Evolutionary conservation across 2,329 filamentous ascomycete genomes (phyloP).

Genomic region (Cercospora sesami): DNA sequence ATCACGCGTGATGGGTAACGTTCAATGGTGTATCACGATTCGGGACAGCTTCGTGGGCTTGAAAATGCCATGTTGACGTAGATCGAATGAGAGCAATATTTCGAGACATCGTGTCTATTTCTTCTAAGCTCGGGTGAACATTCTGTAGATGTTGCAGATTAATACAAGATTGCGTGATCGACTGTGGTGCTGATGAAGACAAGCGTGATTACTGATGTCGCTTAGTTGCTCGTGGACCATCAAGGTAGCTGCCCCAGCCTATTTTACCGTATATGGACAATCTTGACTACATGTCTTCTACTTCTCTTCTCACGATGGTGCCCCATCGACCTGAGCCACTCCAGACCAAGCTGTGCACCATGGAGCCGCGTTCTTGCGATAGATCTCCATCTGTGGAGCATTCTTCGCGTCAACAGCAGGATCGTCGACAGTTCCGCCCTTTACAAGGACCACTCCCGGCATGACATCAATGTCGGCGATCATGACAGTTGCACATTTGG

Average conservation of each 20-base stretch:
- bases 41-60: not conserved
- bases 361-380: slow-evolving; percentile 33
- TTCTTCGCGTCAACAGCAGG: slow-evolving; percentile 26
- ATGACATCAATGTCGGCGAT: slow-evolving; percentile 31
- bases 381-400: slow-evolving; percentile 35
- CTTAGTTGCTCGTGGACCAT: not conserved
- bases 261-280: not conserved
- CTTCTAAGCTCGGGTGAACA: not conserved
- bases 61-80: not conserved
- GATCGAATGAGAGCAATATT: not conserved
- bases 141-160: not conserved
- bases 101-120: not conserved
- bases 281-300: not conserved
- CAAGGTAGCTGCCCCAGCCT: not conserved
- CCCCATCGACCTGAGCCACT: slow-evolving; percentile 32
- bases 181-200: not conserved
- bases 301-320: slow-evolving; percentile 8
- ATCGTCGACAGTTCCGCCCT: slow-evolving; percentile 39
- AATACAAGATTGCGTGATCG: not conserved
- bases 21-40: not conserved
- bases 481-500: slow-evolving; percentile 36
- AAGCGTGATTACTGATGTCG: not conserved
- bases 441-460: slow-evolving; percentile 34
- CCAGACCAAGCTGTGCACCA: slow-evolving; percentile 33
- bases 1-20: not conserved